phyloP scores from a whole-genome alignment of 2,329 filamentous ascomycete genomes.

The Diaporthe ampelina region DNA sequence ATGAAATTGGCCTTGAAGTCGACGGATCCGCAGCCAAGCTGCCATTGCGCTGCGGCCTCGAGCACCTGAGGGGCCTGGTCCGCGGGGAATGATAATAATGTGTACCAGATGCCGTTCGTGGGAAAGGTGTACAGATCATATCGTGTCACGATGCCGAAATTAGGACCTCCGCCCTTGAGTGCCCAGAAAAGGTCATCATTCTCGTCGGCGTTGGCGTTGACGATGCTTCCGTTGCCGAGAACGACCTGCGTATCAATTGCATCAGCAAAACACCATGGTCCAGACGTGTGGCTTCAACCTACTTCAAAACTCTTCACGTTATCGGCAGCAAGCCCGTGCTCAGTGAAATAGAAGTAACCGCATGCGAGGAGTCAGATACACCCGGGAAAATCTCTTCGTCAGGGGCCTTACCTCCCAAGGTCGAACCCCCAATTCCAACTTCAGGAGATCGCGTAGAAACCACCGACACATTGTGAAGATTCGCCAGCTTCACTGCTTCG shows the following conservation, averaged over 20 bases:
- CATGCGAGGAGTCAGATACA: too few relatives aligned
- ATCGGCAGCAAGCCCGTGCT: too few relatives aligned
- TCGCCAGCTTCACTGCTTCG: too few relatives aligned
- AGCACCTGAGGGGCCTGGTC: constrained; percentile 46
- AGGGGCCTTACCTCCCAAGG: too few relatives aligned
- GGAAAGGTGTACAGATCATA: constrained; percentile 44
- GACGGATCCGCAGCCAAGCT: constrained; percentile 42
- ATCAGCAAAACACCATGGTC: constrained; percentile 38
- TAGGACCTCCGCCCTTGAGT: constrained; percentile 46
- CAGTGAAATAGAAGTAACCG: too few relatives aligned
- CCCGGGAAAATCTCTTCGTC: too few relatives aligned
- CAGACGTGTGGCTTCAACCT: too few relatives aligned
- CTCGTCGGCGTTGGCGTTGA: too few relatives aligned
- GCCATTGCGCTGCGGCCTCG: constrained; percentile 48
- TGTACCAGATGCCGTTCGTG: constrained; percentile 46
- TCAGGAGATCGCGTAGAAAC: too few relatives aligned
- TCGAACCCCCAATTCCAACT: too few relatives aligned
- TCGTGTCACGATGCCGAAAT: constrained; percentile 45
- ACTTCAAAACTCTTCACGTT: too few relatives aligned
- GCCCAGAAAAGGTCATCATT: constrained; percentile 50
- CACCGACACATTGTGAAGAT: too few relatives aligned
- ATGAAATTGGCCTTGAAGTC: constrained; percentile 45
- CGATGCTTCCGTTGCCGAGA: constrained; percentile 47
- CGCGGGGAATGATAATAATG: constrained; percentile 37
- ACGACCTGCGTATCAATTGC: constrained; percentile 38